A percentile compares a stretch with the other conserved stretches of the same genome.
These are phyloP conservation scores for Lactifluus piperatus DNA, from an alignment of 768 basidiomycete species.

Conservation along the genomic window DNA sequence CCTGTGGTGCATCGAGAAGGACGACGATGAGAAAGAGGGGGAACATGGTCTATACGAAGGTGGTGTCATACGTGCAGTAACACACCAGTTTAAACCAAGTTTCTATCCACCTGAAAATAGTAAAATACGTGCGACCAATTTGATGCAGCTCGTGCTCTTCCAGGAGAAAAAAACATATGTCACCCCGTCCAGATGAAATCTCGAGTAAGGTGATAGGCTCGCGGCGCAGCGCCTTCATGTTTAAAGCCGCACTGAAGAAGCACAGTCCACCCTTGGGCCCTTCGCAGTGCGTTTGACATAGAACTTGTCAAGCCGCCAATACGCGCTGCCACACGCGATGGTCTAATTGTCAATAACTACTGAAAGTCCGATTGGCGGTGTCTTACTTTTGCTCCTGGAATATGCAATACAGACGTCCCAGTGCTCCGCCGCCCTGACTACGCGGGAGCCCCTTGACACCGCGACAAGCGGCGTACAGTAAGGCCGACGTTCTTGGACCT, in stretches of 20 bases:
- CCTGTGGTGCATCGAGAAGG: conserved; percentile 24
- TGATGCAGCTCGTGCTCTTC: conserved; percentile 78
- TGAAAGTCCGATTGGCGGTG: no score
- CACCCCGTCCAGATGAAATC: conserved; percentile 75
- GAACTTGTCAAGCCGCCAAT: conserved; percentile 74
- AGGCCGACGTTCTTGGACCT: no score
- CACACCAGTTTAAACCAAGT: not conserved
- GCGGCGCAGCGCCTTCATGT: conserved; percentile 49
- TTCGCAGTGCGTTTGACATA: conserved; percentile 67
- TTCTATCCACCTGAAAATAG: conserved; percentile 41
- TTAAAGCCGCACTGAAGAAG: conserved; percentile 49
- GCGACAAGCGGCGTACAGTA: no score
- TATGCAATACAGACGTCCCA: no score
- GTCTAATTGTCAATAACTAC: no score
- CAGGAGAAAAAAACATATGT: conserved; percentile 58
- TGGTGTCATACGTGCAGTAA: not conserved
- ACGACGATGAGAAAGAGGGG: conserved; percentile 30
- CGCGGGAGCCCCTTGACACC: no score
- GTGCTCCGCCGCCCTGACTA: no score
- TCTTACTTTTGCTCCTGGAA: no score
- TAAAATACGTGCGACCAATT: conserved; percentile 52
- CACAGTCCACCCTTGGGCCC: conserved; percentile 58
- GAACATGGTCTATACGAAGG: conserved; percentile 25
- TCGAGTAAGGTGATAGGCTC: conserved; percentile 63
- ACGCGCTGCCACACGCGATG: conserved; percentile 45